A percentile compares a stretch with the other conserved stretches of the same genome.
These are phyloP conservation scores for Vitis rotundifolia DNA, from an alignment of 164 flowering plant genomes.

Conservation along the genomic window DNA sequence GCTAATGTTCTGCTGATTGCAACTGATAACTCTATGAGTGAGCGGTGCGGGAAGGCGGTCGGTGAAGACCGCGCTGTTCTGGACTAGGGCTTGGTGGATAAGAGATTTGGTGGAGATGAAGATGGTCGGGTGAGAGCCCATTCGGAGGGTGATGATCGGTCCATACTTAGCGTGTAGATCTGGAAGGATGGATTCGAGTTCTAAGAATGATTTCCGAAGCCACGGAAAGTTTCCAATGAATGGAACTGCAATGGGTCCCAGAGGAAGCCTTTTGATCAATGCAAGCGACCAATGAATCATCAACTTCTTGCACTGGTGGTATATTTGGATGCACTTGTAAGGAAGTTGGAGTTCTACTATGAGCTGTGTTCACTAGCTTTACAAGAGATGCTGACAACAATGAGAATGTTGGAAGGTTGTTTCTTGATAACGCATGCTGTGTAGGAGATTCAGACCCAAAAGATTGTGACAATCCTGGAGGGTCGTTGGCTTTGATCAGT, in stretches of 20 bases:
- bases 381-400: no score
- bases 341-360: no score
- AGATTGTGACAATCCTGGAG: no score
- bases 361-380: no score
- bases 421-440: no score
- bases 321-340: no score
- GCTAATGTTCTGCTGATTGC: slow-evolving; percentile 21
- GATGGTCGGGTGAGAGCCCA: slow-evolving; percentile 7
- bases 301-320: no score
- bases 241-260: slow-evolving; percentile 3
- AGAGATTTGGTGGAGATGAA: slow-evolving; percentile 8
- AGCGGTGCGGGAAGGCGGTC: slow-evolving; percentile 7
- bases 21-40: not conserved
- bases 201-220: slow-evolving; percentile 9
- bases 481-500: no score
- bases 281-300: no score
- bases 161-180: slow-evolving; percentile 9
- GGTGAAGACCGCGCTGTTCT: slow-evolving; percentile 9
- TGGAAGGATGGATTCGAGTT: slow-evolving; percentile 14
- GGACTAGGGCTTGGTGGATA: slow-evolving; percentile 10
- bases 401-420: no score
- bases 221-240: slow-evolving; percentile 4
- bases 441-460: no score
- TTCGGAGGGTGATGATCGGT: slow-evolving; percentile 11
- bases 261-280: not conserved